Conservation (phyloP, 768 basidiomycete genomes). For the Russula compacta region DNA sequence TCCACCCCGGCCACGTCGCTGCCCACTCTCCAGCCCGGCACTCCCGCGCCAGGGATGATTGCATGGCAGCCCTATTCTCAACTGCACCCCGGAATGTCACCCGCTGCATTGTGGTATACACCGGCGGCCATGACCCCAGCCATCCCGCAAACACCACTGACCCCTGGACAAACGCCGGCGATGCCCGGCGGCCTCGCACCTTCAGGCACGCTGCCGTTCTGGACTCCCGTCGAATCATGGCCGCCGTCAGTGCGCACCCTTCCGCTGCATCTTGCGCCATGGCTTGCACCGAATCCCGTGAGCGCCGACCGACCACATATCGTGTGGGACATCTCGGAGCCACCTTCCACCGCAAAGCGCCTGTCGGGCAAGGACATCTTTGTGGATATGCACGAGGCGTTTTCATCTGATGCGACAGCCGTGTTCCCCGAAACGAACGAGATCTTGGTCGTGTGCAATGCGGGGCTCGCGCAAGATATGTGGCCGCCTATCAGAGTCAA, state of each 20-base stretch:
- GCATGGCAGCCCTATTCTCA: neutral
- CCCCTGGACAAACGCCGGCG: neutral
- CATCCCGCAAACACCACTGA: constrained; percentile 4
- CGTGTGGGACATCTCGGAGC: constrained; percentile 13
- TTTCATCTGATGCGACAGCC: constrained; percentile 3
- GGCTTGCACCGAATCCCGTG: constrained; percentile 14
- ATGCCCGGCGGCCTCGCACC: neutral
- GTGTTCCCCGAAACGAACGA: constrained; percentile 12
- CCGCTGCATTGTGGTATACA: neutral
- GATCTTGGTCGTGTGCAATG: constrained; percentile 5
- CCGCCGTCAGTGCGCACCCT: constrained; percentile 11
- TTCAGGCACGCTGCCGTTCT: constrained; percentile 3
- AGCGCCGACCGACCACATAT: constrained; percentile 11
- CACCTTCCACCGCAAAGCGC: constrained; percentile 11
- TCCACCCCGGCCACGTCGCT: neutral
- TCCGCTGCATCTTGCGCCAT: constrained; percentile 15
- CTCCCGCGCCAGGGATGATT: neutral
- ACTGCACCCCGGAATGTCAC: neutral
- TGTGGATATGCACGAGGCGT: constrained; percentile 12
- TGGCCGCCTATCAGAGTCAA: constrained; percentile 12
- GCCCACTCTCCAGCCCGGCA: neutral
- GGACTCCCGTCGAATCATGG: constrained; percentile 12
- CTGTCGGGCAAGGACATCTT: constrained; percentile 14
- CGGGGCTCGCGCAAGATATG: constrained; percentile 1
- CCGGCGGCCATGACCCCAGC: neutral